phyloP scores from a whole-genome alignment of 768 basidiomycete species.

The Trametes cingulata region DNA sequence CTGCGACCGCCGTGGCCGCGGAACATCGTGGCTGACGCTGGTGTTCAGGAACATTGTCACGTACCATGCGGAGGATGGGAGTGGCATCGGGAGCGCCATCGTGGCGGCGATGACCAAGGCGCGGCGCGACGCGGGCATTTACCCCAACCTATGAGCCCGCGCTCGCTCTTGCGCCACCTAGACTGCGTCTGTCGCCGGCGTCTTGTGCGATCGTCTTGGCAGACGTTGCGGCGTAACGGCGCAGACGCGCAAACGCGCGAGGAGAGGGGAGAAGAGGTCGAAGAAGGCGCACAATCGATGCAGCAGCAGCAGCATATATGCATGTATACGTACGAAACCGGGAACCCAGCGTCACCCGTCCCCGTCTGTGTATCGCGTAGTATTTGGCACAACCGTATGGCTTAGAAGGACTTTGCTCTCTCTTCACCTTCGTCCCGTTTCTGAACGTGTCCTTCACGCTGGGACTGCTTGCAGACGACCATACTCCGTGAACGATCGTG shows the following conservation, averaged over 20 bases:
- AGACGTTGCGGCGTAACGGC: too few relatives aligned
- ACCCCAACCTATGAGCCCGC: slow-evolving; percentile 43
- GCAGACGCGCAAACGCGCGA: too few relatives aligned
- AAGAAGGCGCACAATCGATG: too few relatives aligned
- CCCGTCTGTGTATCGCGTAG: not conserved
- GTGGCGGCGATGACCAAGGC: slow-evolving; percentile 95
- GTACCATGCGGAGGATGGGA: slow-evolving; percentile 86
- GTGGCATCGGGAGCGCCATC: slow-evolving; percentile 94
- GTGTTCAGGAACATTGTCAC: slow-evolving; percentile 66
- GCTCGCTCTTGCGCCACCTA: too few relatives aligned
- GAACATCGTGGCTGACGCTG: not conserved
- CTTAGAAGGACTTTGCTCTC: not conserved
- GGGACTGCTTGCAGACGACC: not conserved
- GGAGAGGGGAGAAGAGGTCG: too few relatives aligned
- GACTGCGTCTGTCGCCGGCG: too few relatives aligned
- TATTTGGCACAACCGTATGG: not conserved
- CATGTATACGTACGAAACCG: too few relatives aligned
- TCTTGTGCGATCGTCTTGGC: too few relatives aligned
- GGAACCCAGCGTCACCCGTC: too few relatives aligned
- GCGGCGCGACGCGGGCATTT: slow-evolving; percentile 67
- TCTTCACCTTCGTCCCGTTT: not conserved
- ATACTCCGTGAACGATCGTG: too few relatives aligned
- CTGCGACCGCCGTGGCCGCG: not conserved
- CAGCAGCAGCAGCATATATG: too few relatives aligned
- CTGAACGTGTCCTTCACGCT: too few relatives aligned